Evolutionary conservation across 2,329 filamentous ascomycete genomes (phyloP).

Genomic region (Stachybotrys elegans): DNA sequence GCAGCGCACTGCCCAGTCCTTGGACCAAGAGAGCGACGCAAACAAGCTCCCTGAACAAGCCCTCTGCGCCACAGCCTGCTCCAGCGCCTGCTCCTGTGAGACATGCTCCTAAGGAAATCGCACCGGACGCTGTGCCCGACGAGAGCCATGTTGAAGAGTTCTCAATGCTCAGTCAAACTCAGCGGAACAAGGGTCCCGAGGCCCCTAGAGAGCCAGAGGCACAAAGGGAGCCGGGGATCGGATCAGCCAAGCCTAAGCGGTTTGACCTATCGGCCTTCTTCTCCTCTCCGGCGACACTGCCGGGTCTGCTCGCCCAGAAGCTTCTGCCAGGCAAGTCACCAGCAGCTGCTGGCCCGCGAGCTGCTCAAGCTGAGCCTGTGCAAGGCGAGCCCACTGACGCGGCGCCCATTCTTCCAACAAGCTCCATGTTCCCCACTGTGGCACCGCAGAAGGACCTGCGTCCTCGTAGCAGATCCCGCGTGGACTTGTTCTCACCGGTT

Average conservation of each 20-base stretch:
- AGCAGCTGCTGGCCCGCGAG: constrained; percentile 9
- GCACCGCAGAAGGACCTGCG: constrained; percentile 23
- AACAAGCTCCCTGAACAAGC: constrained; percentile 21
- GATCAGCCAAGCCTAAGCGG: constrained; percentile 24
- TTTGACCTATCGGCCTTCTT: constrained; percentile 52
- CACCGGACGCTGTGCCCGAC: constrained; percentile 9
- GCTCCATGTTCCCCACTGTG: constrained; percentile 34
- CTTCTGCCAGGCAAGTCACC: constrained; percentile 19
- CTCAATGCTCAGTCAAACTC: constrained; percentile 35
- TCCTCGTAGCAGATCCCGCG: constrained; percentile 23
- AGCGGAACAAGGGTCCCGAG: constrained; percentile 11
- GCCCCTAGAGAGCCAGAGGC: constrained; percentile 5
- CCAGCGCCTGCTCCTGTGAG: too few species aligned
- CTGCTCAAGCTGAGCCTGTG: constrained; percentile 14
- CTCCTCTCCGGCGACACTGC: constrained; percentile 46
- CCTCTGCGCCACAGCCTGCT: constrained; percentile 5
- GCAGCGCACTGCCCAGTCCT: constrained; percentile 28
- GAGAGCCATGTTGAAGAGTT: constrained; percentile 32
- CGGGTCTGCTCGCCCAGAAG: constrained; percentile 26
- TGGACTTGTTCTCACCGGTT: constrained; percentile 31
- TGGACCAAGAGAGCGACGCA: constrained; percentile 27
- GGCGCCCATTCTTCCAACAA: constrained; percentile 24
- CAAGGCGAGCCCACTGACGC: constrained; percentile 12
- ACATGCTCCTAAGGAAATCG: constrained; percentile 9
- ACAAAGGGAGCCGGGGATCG: constrained; percentile 12